These are phyloP conservation scores for Grosmannia penicillata DNA, from an alignment of 2,329 filamentous ascomycete genomes.

Conservation along the genomic window DNA sequence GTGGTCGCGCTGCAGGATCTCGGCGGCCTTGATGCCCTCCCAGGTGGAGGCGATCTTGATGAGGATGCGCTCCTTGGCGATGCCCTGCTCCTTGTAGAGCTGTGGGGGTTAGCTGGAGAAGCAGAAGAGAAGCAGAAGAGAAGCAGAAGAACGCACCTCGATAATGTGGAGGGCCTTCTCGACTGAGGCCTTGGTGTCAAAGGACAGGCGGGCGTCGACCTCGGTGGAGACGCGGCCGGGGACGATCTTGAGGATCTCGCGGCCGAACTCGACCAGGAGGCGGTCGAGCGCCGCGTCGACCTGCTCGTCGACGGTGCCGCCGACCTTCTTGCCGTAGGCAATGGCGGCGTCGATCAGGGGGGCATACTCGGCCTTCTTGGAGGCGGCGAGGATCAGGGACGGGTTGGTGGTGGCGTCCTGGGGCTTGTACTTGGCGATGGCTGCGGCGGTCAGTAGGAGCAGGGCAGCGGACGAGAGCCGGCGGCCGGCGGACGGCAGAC, in stretches of 20 bases:
- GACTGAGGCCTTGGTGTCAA: constrained; percentile 83
- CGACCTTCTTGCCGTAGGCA: constrained; percentile 67
- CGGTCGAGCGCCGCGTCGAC: constrained; percentile 83
- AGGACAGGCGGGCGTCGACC: constrained; percentile 91
- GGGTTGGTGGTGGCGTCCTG: constrained; percentile 99
- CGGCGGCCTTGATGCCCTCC: constrained; percentile 98
- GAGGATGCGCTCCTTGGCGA: constrained; percentile 84
- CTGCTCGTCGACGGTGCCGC: constrained; percentile 58
- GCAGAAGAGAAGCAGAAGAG: neutral
- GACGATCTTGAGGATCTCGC: constrained; percentile 91
- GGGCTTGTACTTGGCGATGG: constrained; percentile 99
- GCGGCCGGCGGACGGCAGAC: neutral
- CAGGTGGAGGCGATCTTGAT: constrained; percentile 99
- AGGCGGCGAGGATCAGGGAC: constrained; percentile 91
- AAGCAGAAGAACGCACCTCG: constrained; percentile 43
- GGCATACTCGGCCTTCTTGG: constrained; percentile 95
- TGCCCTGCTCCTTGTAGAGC: constrained; percentile 89
- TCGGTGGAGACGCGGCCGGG: constrained; percentile 98
- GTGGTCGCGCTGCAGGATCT: constrained; percentile 92
- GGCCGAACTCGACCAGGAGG: constrained; percentile 94
- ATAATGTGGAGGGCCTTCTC: constrained; percentile 97
- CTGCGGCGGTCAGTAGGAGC: constrained; percentile 23
- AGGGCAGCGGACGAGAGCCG: neutral
- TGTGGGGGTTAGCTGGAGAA: constrained; percentile 21
- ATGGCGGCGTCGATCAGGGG: constrained; percentile 79